Percentiles rank a stretch among this genome's conserved stretches.
These are phyloP conservation scores for Aegilops bicornis DNA, from an alignment of 176 grass and related monocot genomes.

Conservation along the genomic window DNA sequence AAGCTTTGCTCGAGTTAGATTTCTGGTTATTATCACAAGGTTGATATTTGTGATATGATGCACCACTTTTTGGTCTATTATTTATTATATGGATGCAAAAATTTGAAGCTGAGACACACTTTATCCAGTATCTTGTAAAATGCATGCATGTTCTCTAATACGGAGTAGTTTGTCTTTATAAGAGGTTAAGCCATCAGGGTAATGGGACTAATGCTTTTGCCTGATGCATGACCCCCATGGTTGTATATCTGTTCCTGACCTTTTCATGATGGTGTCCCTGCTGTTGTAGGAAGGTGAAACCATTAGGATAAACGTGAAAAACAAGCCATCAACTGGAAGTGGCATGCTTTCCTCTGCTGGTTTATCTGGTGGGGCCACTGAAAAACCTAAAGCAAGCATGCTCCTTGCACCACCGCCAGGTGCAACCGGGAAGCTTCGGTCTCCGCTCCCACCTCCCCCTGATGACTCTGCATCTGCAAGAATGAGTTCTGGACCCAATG, in stretches of 20 bases:
- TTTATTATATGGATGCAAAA: not conserved
- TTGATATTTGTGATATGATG: not conserved
- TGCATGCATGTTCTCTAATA: not conserved
- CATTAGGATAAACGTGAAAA: constrained; percentile 98
- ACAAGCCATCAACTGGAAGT: constrained; percentile 66
- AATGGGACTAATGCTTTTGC: not conserved
- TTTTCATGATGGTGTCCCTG: constrained; percentile 13
- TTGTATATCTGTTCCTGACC: constrained; percentile 4
- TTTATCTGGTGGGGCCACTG: constrained; percentile 51
- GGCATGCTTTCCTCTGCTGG: constrained; percentile 83
- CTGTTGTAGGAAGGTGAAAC: constrained; percentile 95
- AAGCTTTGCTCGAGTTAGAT: not conserved
- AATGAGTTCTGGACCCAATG: constrained; percentile 55
- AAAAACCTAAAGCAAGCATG: constrained; percentile 58
- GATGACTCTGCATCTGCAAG: constrained; percentile 81
- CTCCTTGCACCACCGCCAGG: constrained; percentile 81
- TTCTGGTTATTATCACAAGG: not conserved
- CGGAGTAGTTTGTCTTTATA: constrained; percentile 3
- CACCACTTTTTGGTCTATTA: not conserved
- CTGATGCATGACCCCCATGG: not conserved
- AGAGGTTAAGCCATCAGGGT: not conserved
- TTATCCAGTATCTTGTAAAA: not conserved
- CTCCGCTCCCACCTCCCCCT: constrained; percentile 90
- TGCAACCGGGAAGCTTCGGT: constrained; percentile 71
- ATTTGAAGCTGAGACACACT: not conserved